phyloP scores from a whole-genome alignment of 257 asterid species.

The Gentiana dahurica region DNA sequence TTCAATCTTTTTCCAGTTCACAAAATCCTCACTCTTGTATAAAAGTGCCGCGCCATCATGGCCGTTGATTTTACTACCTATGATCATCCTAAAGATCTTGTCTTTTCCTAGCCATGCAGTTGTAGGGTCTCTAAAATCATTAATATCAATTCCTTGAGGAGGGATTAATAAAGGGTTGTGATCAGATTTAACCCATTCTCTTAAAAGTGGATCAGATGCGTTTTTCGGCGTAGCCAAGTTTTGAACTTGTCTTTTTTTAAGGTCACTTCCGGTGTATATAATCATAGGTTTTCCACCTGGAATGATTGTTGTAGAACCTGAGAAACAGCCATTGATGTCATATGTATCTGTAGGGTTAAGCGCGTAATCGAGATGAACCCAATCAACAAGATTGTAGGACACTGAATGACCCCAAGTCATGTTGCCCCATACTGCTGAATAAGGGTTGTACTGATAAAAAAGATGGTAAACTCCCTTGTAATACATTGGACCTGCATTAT shows the following conservation, averaged over 20 bases:
- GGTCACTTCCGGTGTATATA: conserved; percentile 59
- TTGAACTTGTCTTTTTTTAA: conserved; percentile 43
- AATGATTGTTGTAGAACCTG: conserved; percentile 74
- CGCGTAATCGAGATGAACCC: conserved; percentile 49
- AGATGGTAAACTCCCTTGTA: conserved; percentile 72
- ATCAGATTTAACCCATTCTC: conserved; percentile 54
- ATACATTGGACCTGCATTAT: conserved; percentile 62
- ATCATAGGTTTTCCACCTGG: conserved; percentile 56
- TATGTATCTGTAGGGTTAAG: conserved; percentile 57
- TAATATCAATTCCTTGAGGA: conserved; percentile 19
- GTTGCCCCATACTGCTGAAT: conserved; percentile 62
- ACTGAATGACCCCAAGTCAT: conserved; percentile 84
- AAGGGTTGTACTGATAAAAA: conserved; percentile 83
- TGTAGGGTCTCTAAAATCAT: conserved; percentile 64
- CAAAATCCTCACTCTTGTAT: conserved; percentile 47
- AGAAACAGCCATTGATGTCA: conserved; percentile 58
- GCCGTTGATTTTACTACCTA: conserved; percentile 33
- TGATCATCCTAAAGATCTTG: conserved; percentile 37
- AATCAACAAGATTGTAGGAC: conserved; percentile 57
- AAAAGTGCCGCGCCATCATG: conserved; percentile 46
- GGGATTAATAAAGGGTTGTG: conserved; percentile 50
- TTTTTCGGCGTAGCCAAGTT: conserved; percentile 55
- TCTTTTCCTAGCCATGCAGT: conserved; percentile 67
- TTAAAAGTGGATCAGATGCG: conserved; percentile 48
- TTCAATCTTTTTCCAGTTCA: conserved; percentile 36